These are phyloP conservation scores for Acer negundo DNA, from an alignment of 345 rosid genomes.

Conservation along the genomic window DNA sequence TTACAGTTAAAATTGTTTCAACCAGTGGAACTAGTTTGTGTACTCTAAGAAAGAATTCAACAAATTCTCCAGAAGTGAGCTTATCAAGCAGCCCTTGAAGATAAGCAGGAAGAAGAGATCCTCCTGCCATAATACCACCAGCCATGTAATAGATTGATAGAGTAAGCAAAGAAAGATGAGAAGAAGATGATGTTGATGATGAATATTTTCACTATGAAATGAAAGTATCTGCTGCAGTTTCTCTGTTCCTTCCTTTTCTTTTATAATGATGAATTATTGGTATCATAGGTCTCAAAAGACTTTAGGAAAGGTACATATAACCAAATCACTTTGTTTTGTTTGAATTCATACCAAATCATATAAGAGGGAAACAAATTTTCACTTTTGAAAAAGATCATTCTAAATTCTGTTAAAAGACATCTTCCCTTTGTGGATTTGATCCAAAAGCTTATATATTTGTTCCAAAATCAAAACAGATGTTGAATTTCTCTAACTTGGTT, in stretches of 20 bases:
- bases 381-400: not conserved
- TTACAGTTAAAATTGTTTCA: not conserved
- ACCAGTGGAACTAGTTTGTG: not conserved
- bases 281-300: not conserved
- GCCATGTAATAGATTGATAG: not conserved
- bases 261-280: not conserved
- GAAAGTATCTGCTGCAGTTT: not conserved
- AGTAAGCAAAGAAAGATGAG: not conserved
- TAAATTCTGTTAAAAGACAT: not conserved
- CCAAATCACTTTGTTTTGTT: no score
- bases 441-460: no score
- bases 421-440: no score
- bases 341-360: not conserved
- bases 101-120: not conserved
- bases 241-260: not conserved
- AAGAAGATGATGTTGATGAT: not conserved
- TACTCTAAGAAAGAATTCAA: not conserved
- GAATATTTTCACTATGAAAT: not conserved
- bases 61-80: slow-evolving; percentile 13
- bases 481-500: no score
- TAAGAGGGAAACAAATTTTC: not conserved
- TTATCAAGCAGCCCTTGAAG: slow-evolving; percentile 11
- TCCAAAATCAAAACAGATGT: no score
- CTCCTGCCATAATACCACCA: slow-evolving; percentile 1
- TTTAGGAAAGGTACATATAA: not conserved